Conservation (phyloP, 306 rosid species). For the Quillaja saponaria region DNA sequence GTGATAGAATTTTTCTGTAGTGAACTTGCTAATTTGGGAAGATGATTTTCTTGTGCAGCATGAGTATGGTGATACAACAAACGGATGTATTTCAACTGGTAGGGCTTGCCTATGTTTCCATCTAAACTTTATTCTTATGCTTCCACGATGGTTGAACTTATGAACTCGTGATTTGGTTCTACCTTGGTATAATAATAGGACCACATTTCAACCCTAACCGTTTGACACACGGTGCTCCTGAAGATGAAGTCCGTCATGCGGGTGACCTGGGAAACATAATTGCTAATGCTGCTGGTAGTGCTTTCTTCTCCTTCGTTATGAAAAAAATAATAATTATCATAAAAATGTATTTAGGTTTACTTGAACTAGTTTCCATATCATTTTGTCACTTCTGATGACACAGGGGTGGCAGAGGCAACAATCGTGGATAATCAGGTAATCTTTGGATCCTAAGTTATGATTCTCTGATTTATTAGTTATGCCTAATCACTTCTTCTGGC, state of each 20-base stretch:
- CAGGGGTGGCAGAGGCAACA: slow-evolving; percentile 77
- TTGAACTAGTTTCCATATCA: slow-evolving; percentile 4
- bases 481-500: background rate
- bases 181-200: slow-evolving; percentile 44
- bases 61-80: slow-evolving; percentile 94
- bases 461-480: background rate
- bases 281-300: slow-evolving; percentile 71
- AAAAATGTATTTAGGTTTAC: background rate
- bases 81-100: slow-evolving; percentile 97
- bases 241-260: slow-evolving; percentile 92
- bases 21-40: background rate
- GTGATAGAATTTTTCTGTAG: background rate
- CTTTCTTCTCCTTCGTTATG: slow-evolving; percentile 1
- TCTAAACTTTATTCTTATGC: background rate
- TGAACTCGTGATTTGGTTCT: slow-evolving; percentile 20
- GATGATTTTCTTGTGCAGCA: slow-evolving; percentile 53
- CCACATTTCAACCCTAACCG: slow-evolving; percentile 81
- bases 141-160: slow-evolving; percentile 3
- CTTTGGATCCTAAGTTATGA: slow-evolving; percentile 7
- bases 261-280: slow-evolving; percentile 99
- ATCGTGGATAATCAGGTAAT: slow-evolving; percentile 75
- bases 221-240: slow-evolving; percentile 88
- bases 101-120: slow-evolving; percentile 20
- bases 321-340: no score
- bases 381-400: slow-evolving; percentile 19